A percentile compares a stretch with the other conserved stretches of the same genome.
Evolutionary conservation across 331 rosid species (phyloP).

Genomic region (Dryas integrifolia): DNA sequence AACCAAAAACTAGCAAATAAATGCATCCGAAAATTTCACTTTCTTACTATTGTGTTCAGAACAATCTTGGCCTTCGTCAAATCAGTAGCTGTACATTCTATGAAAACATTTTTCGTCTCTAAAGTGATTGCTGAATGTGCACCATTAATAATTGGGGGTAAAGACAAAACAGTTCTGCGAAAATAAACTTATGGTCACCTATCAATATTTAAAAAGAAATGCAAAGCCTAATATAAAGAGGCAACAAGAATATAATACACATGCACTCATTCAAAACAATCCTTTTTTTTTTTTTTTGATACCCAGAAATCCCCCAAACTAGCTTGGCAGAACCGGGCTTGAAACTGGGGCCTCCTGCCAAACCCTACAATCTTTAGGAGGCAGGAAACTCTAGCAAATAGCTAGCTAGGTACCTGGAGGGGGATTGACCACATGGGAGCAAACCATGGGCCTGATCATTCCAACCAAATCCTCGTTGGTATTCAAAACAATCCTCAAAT

Average conservation of each 20-base stretch:
- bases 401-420: too few species aligned
- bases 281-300: not conserved
- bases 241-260: not conserved
- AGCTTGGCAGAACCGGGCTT: too few species aligned
- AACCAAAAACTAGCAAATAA: slow-evolving; percentile 10
- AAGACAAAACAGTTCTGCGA: slow-evolving; percentile 83
- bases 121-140: slow-evolving; percentile 90
- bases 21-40: slow-evolving; percentile 14
- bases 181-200: slow-evolving; percentile 17
- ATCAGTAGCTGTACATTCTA: slow-evolving; percentile 99
- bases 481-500: too few species aligned
- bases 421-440: too few species aligned
- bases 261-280: not conserved
- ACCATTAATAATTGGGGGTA: slow-evolving; percentile 93
- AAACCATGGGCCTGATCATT: too few species aligned
- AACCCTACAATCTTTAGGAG: too few species aligned
- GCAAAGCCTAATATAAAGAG: not conserved
- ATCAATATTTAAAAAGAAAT: slow-evolving; percentile 2
- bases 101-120: slow-evolving; percentile 76
- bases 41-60: slow-evolving; percentile 77
- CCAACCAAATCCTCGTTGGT: too few species aligned
- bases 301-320: too few species aligned
- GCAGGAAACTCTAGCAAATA: too few species aligned
- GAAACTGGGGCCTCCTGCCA: too few species aligned
- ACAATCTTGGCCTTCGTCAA: slow-evolving; percentile 91